Evolutionary conservation across 345 rosid genomes (phyloP).

Genomic region (Salix caprea): DNA sequence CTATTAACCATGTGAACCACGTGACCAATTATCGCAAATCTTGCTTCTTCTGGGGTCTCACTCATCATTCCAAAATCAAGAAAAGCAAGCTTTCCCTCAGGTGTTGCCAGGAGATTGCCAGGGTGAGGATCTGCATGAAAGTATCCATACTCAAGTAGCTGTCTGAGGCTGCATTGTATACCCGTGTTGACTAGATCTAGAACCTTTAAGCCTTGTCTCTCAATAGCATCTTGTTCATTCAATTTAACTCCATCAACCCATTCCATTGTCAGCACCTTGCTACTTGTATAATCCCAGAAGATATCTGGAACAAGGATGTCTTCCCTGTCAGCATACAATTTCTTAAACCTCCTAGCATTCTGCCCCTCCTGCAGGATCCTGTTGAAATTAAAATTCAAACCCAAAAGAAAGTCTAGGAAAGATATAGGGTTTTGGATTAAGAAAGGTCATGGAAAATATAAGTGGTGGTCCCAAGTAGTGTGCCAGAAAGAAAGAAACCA

Average conservation of each 20-base stretch:
- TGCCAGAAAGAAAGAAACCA: background rate
- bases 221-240: constrained; percentile 83
- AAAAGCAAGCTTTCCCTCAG: constrained; percentile 96
- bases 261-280: constrained; percentile 90
- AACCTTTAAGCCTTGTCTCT: constrained; percentile 91
- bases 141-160: constrained; percentile 89
- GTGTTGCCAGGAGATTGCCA: constrained; percentile 95
- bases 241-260: constrained; percentile 95
- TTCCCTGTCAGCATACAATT: constrained; percentile 85
- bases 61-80: constrained; percentile 99
- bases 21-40: constrained; percentile 85
- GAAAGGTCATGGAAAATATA: background rate
- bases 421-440: background rate
- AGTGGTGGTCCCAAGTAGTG: background rate
- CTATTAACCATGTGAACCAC: constrained; percentile 87
- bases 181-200: constrained; percentile 91
- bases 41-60: constrained; percentile 97
- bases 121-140: constrained; percentile 99
- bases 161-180: constrained; percentile 92
- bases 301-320: constrained; percentile 96
- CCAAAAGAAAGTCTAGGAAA: constrained; percentile 20
- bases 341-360: constrained; percentile 89
- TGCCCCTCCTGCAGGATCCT: constrained; percentile 89
- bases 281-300: constrained; percentile 90
- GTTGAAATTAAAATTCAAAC: constrained; percentile 50